Evolutionary conservation across 345 rosid species (phyloP), one percentile per base, ranked within the genome.

Genomic region (Melaleuca alternifolia): DNA sequence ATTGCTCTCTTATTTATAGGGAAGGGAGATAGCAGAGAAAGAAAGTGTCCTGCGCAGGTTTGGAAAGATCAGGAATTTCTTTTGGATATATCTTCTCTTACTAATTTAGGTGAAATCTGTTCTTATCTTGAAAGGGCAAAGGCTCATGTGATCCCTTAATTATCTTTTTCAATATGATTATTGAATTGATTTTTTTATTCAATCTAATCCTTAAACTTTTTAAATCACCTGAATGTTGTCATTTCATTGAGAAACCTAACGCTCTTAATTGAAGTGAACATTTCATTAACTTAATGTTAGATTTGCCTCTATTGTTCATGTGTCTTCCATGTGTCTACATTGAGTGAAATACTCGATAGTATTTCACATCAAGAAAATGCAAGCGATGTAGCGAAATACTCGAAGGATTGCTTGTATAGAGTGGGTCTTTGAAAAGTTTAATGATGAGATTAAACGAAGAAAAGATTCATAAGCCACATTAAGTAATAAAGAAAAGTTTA

Each of bases 1-100:
- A 18, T 51, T 83, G 41, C 46, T 83, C 46, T 46, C 50, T n/a
- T 83, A 83, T 83, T 83, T 83, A 83, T 83, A 83, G 85, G 85
- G 85, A 46, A 83, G 84, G 54, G 21, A 82, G 28, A 82, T 33
- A 51, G 84, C 12, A 50, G 54, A 44, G 84, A 82, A 26, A 82
- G 54, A 26, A 82, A 50, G 24, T 82, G 10, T 82, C 26, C 12
- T 12, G 61, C 11, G 61, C n/a, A 56, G 61, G 81, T 37, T 71
- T 71, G 10, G 81, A 18, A 11, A 57, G 26, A 57, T 26, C 26
- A 65, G 46, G 48, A 71, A 24, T 21, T 18, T 37, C 48, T 71
- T 37, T 71, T 71, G 81, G 48, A 71, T 37, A 56, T 37, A 18
- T 37, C 24, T 23, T 71, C 7, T 13, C 81, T n/a, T n/a, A 9